Percentiles rank a stretch among this genome's conserved stretches.
phyloP scores from a whole-genome alignment of 2,329 filamentous ascomycete genomes.

The Phoma herbarum region DNA sequence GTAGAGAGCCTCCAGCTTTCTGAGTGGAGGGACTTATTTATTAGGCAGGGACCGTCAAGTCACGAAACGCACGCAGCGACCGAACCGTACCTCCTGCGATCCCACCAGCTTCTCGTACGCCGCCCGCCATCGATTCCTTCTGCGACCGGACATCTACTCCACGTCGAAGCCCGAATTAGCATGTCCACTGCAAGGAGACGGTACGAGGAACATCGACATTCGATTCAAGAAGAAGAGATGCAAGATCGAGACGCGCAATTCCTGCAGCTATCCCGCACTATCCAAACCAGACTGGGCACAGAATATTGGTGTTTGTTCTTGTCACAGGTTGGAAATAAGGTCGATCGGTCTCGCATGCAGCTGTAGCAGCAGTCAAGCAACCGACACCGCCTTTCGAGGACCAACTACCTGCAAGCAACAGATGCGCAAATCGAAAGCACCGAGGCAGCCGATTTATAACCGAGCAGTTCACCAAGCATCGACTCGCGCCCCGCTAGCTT shows the following conservation, averaged over 20 bases:
- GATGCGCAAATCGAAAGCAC: background rate
- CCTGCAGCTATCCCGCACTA: background rate
- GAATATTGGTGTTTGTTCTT: background rate
- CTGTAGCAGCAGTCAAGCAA: background rate
- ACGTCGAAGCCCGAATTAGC: background rate
- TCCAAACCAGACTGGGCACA: background rate
- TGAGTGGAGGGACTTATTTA: background rate
- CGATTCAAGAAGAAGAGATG: background rate
- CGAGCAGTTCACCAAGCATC: conserved; percentile 12
- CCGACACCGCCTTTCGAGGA: background rate
- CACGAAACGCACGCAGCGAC: background rate
- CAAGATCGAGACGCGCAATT: background rate
- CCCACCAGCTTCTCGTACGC: background rate
- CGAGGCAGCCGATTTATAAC: conserved; percentile 6
- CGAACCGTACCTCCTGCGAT: background rate
- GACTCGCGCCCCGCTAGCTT: conserved; percentile 13
- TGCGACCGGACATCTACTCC: background rate
- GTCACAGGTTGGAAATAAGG: too few species aligned
- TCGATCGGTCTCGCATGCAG: too few species aligned
- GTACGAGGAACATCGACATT: background rate
- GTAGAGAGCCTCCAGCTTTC: background rate
- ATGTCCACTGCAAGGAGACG: background rate
- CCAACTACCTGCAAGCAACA: too few species aligned
- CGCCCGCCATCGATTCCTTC: background rate
- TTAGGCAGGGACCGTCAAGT: background rate